These are phyloP conservation scores for Cyclotella baltica DNA, from an alignment of 108 stramenopile species.

Conservation along the genomic window DNA sequence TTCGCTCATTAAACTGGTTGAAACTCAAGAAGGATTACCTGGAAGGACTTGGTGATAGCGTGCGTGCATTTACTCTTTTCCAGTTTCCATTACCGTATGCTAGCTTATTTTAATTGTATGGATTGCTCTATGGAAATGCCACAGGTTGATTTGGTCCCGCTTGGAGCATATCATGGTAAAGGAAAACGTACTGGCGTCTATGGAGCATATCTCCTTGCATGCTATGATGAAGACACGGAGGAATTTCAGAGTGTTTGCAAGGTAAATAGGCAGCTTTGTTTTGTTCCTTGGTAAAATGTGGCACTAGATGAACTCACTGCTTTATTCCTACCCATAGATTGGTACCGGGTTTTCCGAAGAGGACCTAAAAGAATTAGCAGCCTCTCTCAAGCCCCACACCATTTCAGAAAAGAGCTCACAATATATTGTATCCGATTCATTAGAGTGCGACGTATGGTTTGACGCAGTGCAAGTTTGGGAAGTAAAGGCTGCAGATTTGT, in stretches of 20 bases:
- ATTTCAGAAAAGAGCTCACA: constrained; percentile 75
- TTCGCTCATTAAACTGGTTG: constrained; percentile 98
- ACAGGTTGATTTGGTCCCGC: constrained; percentile 92
- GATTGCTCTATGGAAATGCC: neutral
- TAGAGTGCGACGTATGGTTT: constrained; percentile 98
- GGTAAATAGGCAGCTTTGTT: constrained; percentile 7
- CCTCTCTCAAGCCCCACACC: constrained; percentile 75
- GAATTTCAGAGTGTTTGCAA: constrained; percentile 99
- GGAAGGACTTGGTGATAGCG: constrained; percentile 97
- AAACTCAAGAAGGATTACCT: constrained; percentile 99
- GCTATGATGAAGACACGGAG: constrained; percentile 96
- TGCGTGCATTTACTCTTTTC: constrained; percentile 28
- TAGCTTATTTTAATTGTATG: neutral
- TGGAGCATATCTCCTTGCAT: constrained; percentile 98
- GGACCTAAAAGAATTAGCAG: constrained; percentile 81
- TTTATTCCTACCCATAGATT: constrained; percentile 50
- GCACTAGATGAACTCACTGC: neutral
- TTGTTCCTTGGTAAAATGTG: neutral
- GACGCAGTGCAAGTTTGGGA: constrained; percentile 98
- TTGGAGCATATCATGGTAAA: constrained; percentile 96
- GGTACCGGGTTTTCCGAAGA: constrained; percentile 99
- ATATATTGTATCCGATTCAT: constrained; percentile 83
- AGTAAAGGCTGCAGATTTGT: constrained; percentile 98
- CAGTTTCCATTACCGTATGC: no score
- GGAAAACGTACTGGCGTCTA: constrained; percentile 96